Base-by-base conservation (phyloP, 371 early-diverging fungal genomes). In the Lichtheimia ornata region DNA sequence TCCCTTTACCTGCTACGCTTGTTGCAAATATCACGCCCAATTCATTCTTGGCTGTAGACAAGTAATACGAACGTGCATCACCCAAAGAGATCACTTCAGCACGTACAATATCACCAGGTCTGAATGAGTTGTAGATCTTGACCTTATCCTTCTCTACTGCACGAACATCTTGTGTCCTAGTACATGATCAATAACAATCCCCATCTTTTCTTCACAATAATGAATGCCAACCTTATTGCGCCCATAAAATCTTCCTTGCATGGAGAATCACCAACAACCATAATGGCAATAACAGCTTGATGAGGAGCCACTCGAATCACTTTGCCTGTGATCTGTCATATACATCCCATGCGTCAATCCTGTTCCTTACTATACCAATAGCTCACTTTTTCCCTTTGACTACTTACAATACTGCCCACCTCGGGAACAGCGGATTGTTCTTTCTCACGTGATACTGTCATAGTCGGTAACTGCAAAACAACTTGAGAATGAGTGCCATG, bases 141-240 rank as follows among this genome's bases (percentile, higher is more conserved):
- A 97, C 93, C 63, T 92, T 91, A 69, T 97, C 98, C 66, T 89
- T 92, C 63, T 98, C 97, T 0, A 96, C 93, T 25, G 94, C 94
- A 14, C 98, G 77, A 1, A 98, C 92, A 71, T 97, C 97, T 79
- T 97, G 96, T 12, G 83, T 79, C 25, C 92, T 84, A 58, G 0
- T 13, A 1, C 40, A 9, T 52, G 20, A 17, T n/a, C n/a, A n/a
- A 40, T 17, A 17, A 25, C 24, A 22, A 47, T 52, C 17, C 43
- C 14, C 43, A 5, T 22, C 6, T 52, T 50, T 22, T 42, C 24
- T 20, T 13, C 4, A 7, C 17, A 13, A n/a, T n/a, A 18, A 40
- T 4, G 0, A 28, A 1, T 0, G 35, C 52, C 56, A 74, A 90
- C 85, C 93, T 79, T 45, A 98, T 91, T 49, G 91, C 82, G n/a